Evolutionary conservation across 257 asterid species (phyloP), one percentile per base, ranked within the genome.

Genomic region (Eucommia ulmoides): DNA sequence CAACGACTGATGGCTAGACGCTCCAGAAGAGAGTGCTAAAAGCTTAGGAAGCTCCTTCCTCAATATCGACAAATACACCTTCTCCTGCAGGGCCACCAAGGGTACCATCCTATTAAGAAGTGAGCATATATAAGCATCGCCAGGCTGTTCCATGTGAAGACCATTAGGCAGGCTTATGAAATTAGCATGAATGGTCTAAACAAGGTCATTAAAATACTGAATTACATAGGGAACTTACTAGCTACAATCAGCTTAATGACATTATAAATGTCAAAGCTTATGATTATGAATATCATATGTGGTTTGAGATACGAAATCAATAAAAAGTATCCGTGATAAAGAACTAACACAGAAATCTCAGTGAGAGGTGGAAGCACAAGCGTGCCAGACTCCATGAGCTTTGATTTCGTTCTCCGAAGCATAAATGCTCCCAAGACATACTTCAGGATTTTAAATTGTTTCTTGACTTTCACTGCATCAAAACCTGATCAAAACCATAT

Each of bases 371-470:
- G 97, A 52, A 89, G 77, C 47, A 65, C 55, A 63, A 84, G 91
- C 54, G 72, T 61, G 54, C 97, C 96, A 57, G 84, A 73, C 58
- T 78, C 82, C 38, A 77, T 65, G 49, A 89, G 96, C 74, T 75
- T 77, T 20, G 78, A 65, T 69, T 89, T 89, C 49, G 97, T 89
- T 74, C 97, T 74, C 59, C 97, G 88, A 62, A 89, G 93, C 97
- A 84, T 84, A 74, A 89, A 80, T 58, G 82, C 88, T 41, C 91
- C 97, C 24, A 89, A 76, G 57, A 82, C 73, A 55, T 74, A 76
- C 59, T 80, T 89, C 58, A 89, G 62, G 61, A 68, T 69, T 71
- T 55, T 78, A 56, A 78, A 67, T 71, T 74, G 91, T 51, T 74
- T 74, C 64, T 63, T 82, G 62, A 66, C 76, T 64, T 70, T 73